Conservation (phyloP, 164 flowering plant genomes). For the Aristolochia contorta region DNA sequence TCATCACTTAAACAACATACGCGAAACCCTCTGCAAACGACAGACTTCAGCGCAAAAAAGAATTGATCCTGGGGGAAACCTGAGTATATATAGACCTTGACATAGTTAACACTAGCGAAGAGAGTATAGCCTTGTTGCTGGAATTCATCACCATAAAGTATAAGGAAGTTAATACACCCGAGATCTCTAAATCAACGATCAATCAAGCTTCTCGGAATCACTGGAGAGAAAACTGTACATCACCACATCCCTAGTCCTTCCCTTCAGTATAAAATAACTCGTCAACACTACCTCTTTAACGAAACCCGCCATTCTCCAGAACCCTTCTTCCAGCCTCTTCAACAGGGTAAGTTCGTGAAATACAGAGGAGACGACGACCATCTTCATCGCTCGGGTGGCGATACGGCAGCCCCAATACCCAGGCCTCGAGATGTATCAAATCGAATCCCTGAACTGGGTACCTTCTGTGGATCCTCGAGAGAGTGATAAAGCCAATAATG, state of each 20-base stretch:
- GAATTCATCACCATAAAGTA: not conserved
- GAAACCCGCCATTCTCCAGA: slow-evolving; percentile 41
- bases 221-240: slow-evolving; percentile 13
- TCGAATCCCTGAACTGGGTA: slow-evolving; percentile 13
- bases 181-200: not conserved
- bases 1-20: not conserved
- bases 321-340: slow-evolving; percentile 35
- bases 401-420: slow-evolving; percentile 30
- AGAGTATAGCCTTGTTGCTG: not conserved
- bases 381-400: slow-evolving; percentile 24
- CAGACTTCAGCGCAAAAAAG: not conserved
- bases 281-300: slow-evolving; percentile 31
- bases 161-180: not conserved
- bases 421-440: slow-evolving; percentile 24
- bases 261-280: slow-evolving; percentile 23
- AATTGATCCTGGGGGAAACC: no score
- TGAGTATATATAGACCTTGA: not conserved
- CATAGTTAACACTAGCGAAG: not conserved
- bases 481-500: slow-evolving; percentile 24
- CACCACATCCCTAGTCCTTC: slow-evolving; percentile 19
- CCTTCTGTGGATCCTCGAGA: slow-evolving; percentile 14
- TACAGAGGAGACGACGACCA: slow-evolving; percentile 19
- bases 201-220: not conserved
- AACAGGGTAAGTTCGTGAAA: slow-evolving; percentile 25
- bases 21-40: not conserved